These are phyloP conservation scores for Suillus sp. DNA, from an alignment of 768 basidiomycete species.

Conservation along the genomic window DNA sequence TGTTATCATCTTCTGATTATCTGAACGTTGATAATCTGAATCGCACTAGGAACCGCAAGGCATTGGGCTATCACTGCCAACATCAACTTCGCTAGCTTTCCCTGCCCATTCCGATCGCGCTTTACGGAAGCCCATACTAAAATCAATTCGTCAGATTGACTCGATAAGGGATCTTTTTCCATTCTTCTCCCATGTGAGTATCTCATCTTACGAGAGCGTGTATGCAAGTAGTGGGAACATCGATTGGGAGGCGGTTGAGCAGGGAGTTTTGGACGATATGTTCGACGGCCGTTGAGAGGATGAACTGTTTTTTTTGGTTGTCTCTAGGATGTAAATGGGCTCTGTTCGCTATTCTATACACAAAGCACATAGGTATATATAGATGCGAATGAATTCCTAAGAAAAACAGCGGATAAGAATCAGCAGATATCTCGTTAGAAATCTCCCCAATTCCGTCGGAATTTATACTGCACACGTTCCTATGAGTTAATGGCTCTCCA, in stretches of 20 bases:
- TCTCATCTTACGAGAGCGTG: constrained; percentile 86
- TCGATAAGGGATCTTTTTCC: constrained; percentile 84
- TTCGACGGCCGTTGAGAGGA: constrained; percentile 71
- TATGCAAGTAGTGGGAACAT: constrained; percentile 81
- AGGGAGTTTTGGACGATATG: constrained; percentile 79
- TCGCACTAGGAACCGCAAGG: constrained; percentile 30
- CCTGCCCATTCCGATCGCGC: constrained; percentile 41
- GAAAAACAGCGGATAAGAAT: constrained; percentile 18
- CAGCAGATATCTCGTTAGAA: constrained; percentile 48
- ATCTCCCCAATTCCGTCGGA: constrained; percentile 86
- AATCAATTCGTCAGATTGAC: constrained; percentile 68
- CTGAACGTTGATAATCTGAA: neutral
- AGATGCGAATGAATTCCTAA: constrained; percentile 25
- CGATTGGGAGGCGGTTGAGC: constrained; percentile 91
- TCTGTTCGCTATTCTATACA: constrained; percentile 14
- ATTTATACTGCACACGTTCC: constrained; percentile 83
- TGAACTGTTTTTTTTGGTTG: neutral
- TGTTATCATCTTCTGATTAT: neutral
- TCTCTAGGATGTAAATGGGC: constrained; percentile 15
- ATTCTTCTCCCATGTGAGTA: constrained; percentile 90
- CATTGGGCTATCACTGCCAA: constrained; percentile 23
- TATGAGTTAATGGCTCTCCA: constrained; percentile 48
- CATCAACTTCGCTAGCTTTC: constrained; percentile 23
- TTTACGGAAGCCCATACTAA: constrained; percentile 77
- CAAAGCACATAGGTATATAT: constrained; percentile 31